Evolutionary conservation across 1,284 basidiomycete species (phyloP), one percentile per base, ranked within the genome.

Genomic region (Ceratobasidium sp.): DNA sequence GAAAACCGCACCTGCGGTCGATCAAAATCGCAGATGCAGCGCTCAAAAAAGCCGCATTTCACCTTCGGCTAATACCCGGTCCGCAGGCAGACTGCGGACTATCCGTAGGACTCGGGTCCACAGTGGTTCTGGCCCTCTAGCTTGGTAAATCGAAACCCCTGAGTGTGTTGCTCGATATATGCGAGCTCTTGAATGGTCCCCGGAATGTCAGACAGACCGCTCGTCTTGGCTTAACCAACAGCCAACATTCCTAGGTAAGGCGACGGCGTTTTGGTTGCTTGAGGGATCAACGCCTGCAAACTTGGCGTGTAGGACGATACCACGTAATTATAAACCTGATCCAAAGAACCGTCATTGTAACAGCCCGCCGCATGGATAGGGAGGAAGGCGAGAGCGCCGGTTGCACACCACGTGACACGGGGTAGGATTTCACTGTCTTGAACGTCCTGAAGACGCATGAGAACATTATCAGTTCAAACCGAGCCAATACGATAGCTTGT

Each of bases 331-430:
- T 34, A 51, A 34, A 29, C 29, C 7, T 19, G 22, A 29, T 16
- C 27, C 19, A 27, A 11, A 4, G 27, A 14, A 13, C 3, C 5
- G 34, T 51, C 24, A 37, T 49, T 6, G 13, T 41, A 53, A 31
- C 19, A 51, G 19, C 27, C 48, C 19, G 29, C 43, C n/a, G 39
- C 46, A 22, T 59, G 58, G 29, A 59, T 13, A 34, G 48, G 63
- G 24, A 65, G 63, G 24, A 65, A 65, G 6, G 63, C 27, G 7
- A 59, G 29, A 6, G 16, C 46, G 2, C 63, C 63, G 34, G 63
- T 65, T 1, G 63, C n/a, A 65, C 63, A 65, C 63, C 63, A 65
- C 3, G 63, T 65, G 19, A 65, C 24, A 51, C 49, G 63, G 9
- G 63, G 43, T 16, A 48, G 19, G 7, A 16, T 29, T 16, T 62